Evolutionary conservation across 257 asterid genomes (phyloP).

Genomic region (Verbascum thapsus): DNA sequence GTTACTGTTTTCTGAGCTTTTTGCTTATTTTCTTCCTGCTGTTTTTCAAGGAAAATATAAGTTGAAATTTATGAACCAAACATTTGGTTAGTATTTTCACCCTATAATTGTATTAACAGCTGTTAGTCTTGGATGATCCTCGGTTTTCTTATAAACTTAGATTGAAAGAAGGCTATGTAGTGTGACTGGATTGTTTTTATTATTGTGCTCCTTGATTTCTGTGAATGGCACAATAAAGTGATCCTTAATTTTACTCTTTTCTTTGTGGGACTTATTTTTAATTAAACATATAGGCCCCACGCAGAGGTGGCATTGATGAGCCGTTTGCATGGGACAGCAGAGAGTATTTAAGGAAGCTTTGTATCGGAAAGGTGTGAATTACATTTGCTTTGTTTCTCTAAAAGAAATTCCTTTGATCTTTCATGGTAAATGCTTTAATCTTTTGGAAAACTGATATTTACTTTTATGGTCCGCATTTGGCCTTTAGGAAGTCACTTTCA

Average conservation of each 20-base stretch:
- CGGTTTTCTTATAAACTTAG: background rate
- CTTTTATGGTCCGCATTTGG: slow-evolving; percentile 8
- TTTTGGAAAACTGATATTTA: slow-evolving; percentile 7
- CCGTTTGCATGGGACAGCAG: slow-evolving; percentile 98
- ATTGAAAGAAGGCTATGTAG: background rate
- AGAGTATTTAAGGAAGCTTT: slow-evolving; percentile 84
- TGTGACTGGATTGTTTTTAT: background rate
- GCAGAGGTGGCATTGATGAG: slow-evolving; percentile 85
- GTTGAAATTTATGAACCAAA: slow-evolving; percentile 6
- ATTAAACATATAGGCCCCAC: slow-evolving; percentile 60
- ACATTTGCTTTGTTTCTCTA: slow-evolving; percentile 15
- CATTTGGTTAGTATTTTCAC: background rate
- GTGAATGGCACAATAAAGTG: background rate
- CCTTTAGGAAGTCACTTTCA: slow-evolving; percentile 80
- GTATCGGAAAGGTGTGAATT: slow-evolving; percentile 80
- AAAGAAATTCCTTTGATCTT: background rate
- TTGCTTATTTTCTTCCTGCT: background rate
- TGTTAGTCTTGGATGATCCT: background rate
- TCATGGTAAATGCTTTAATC: slow-evolving; percentile 3
- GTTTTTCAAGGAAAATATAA: background rate
- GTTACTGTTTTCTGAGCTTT: background rate
- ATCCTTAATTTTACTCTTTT: slow-evolving; percentile 1
- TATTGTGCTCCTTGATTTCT: background rate
- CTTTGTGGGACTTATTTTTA: background rate
- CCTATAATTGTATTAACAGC: background rate